Percentiles rank a stretch among this genome's conserved stretches.
Conservation (phyloP, 257 asterid species). For the Nemophila menziesii region DNA sequence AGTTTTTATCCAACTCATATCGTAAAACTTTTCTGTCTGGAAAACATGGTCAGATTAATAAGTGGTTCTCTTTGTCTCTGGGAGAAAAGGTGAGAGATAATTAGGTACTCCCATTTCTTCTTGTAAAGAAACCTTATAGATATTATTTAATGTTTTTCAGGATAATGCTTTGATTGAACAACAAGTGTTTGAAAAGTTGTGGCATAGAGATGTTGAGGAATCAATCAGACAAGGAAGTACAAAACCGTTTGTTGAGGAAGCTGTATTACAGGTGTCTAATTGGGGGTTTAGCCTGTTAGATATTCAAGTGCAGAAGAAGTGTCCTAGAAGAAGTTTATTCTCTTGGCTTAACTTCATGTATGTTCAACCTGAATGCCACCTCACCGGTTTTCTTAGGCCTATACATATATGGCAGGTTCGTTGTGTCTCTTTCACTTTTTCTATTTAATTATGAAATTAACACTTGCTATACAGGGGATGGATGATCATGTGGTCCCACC, state of each 20-base stretch:
- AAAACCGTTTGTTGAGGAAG: constrained; percentile 69
- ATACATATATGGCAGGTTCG: constrained; percentile 91
- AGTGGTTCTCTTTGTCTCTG: constrained; percentile 55
- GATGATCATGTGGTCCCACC: constrained; percentile 69
- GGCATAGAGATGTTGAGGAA: constrained; percentile 91
- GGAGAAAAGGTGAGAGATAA: constrained; percentile 39
- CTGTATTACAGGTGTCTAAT: constrained; percentile 64
- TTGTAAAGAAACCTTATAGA: neutral
- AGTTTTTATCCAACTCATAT: constrained; percentile 49
- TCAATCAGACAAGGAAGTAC: constrained; percentile 54
- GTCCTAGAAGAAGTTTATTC: constrained; percentile 41
- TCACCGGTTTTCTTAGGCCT: constrained; percentile 84
- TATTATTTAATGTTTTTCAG: constrained; percentile 17
- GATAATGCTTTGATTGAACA: constrained; percentile 38
- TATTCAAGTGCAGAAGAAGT: constrained; percentile 55
- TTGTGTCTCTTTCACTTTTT: neutral
- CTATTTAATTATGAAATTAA: neutral
- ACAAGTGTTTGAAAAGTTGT: constrained; percentile 44
- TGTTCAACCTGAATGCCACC: constrained; percentile 46
- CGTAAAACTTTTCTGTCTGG: constrained; percentile 62
- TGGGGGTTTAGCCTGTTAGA: constrained; percentile 78
- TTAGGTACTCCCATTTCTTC: neutral
- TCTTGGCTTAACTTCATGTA: constrained; percentile 61
- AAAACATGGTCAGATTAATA: constrained; percentile 57
- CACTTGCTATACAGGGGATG: constrained; percentile 50